phyloP scores from a whole-genome alignment of 768 basidiomycete genomes.

The Lactifluus piperatus region DNA sequence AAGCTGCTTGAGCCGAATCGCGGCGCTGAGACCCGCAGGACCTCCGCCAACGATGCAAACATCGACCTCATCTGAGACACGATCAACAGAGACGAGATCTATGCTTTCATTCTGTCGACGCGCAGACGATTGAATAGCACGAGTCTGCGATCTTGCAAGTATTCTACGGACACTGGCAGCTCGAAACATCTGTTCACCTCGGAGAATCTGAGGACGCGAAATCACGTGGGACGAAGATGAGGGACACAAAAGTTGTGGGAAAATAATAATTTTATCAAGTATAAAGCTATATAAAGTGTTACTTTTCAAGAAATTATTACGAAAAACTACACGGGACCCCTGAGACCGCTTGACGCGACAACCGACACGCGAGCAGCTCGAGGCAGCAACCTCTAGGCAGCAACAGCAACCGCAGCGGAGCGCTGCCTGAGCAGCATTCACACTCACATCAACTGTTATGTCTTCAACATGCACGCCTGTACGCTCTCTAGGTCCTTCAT shows the following conservation, averaged over 20 bases:
- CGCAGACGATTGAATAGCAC: slow-evolving; percentile 24
- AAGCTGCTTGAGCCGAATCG: slow-evolving; percentile 90
- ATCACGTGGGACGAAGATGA: slow-evolving; percentile 12
- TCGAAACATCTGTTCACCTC: slow-evolving; percentile 9
- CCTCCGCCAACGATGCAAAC: slow-evolving; percentile 97
- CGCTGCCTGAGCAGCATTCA: background rate
- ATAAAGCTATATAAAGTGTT: too few species aligned
- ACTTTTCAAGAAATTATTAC: too few species aligned
- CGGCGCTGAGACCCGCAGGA: slow-evolving; percentile 93
- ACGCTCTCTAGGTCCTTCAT: background rate
- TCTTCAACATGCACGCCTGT: slow-evolving; percentile 16
- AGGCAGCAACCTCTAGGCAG: too few species aligned
- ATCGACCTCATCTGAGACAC: slow-evolving; percentile 87
- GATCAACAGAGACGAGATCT: slow-evolving; percentile 58
- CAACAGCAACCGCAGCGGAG: background rate
- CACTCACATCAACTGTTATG: slow-evolving; percentile 5
- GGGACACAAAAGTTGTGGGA: background rate
- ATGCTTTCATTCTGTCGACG: slow-evolving; percentile 30
- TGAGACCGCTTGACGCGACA: slow-evolving; percentile 1
- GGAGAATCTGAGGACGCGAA: background rate
- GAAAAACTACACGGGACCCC: background rate
- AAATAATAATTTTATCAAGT: too few species aligned
- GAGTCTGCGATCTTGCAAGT: slow-evolving; percentile 1
- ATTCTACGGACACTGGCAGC: background rate
- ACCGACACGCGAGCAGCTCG: background rate